Evolutionary conservation across 202 grass and related monocot species (phyloP), one percentile per base, ranked within the genome.

Genomic region (Carex sylvatica): DNA sequence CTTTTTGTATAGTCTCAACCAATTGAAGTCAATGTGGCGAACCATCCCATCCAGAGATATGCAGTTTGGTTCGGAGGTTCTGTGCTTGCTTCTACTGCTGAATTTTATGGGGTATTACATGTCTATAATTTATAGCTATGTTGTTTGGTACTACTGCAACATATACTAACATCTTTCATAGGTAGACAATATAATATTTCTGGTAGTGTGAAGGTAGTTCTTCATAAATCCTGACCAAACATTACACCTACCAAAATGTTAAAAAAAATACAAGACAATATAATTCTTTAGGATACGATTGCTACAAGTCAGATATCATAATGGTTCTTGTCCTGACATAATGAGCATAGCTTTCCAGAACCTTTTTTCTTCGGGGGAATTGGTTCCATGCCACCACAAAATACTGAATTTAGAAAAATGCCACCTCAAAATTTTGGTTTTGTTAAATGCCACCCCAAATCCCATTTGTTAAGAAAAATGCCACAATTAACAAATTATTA

Each of bases 21-120:
- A 40, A 89, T 99, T 75, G 93, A 99, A 91, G 96, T 99, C 64
- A 96, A 92, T 72, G 96, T 99, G 70, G 91, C 91, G 60, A 99
- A 88, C 59, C 91, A 99, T 91, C 91, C 96, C 31, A 95, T 99
- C 30, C 96, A 99, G 61, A 93, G 91, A 92, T 99, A 91, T 81
- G 96, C 96, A 1, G 96, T 99, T 78, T 99, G 96, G 96, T 99
- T 99, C 77, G 96, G 96, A 2, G 96, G 96, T 79, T 99, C 96
- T 64, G 93, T 99, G 63, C 96, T 99, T 92, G 96, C 96, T 82
- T 99, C 96, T 59, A 96, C 97, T 2, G 54, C 91, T 67, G 97
- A 99, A 84, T 99, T 99, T 86, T 99, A 99, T 1, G 85, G 88
- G 97, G 97, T 99, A 99, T 60, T 84, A 65, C 64, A 80, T 84